phyloP scores from a whole-genome alignment of 352 stramenopile species.

The Pythium folliculosum region DNA sequence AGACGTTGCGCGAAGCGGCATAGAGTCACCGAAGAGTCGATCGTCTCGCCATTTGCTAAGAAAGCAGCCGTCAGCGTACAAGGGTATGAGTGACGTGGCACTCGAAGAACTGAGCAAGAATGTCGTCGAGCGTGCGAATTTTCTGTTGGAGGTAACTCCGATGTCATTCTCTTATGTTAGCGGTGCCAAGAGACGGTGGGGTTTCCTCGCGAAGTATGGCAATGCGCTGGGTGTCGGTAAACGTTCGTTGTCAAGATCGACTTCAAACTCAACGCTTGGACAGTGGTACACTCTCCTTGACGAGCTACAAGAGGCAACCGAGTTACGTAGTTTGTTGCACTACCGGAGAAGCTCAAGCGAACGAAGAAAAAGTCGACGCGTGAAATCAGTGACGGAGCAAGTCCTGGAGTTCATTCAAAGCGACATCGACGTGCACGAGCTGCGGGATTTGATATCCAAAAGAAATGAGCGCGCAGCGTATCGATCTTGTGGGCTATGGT shows the following conservation, averaged over 20 bases:
- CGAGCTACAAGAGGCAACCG: conserved; percentile 74
- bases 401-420: conserved; percentile 87
- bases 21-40: conserved; percentile 25
- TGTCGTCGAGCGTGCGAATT: conserved; percentile 65
- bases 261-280: conserved; percentile 52
- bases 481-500: conserved; percentile 46
- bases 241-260: conserved; percentile 18
- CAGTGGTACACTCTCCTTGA: conserved; percentile 85
- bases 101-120: conserved; percentile 71
- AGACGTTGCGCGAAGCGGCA: conserved; percentile 45
- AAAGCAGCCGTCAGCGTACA: conserved; percentile 76
- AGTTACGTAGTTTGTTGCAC: conserved; percentile 67
- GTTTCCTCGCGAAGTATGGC: conserved; percentile 71
- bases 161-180: conserved; percentile 77
- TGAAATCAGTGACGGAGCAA: conserved; percentile 79
- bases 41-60: conserved; percentile 12
- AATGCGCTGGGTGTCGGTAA: conserved; percentile 43
- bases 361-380: conserved; percentile 43
- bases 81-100: conserved; percentile 71
- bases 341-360: conserved; percentile 81
- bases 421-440: conserved; percentile 62
- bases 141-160: conserved; percentile 72
- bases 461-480: conserved; percentile 51
- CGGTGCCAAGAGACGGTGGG: conserved; percentile 69
- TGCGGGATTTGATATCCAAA: conserved; percentile 44